Conservation (phyloP, 768 basidiomycete species). For the Gymnopilus dilepis region DNA sequence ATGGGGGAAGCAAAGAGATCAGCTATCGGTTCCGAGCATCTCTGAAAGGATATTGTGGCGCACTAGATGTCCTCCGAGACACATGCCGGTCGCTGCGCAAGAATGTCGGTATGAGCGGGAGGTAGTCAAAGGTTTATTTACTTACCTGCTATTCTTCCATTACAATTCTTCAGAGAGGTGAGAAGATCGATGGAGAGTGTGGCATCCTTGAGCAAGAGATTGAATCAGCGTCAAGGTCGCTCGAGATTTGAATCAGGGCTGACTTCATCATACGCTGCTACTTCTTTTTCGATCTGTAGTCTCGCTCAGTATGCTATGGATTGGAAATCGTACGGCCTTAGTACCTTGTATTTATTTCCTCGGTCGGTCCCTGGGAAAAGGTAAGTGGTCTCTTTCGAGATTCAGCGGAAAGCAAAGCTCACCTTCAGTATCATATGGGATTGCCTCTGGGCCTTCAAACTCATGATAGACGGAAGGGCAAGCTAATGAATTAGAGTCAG, state of each 20-base stretch:
- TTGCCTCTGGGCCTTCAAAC: constrained; percentile 86
- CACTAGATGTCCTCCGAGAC: constrained; percentile 86
- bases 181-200: constrained; percentile 80
- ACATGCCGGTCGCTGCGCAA: constrained; percentile 82
- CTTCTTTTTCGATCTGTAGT: constrained; percentile 80
- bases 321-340: neutral
- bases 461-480: constrained; percentile 91
- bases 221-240: neutral
- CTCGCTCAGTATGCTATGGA: neutral
- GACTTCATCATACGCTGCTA: constrained; percentile 90
- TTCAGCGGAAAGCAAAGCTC: neutral
- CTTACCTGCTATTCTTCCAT: constrained; percentile 86
- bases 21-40: constrained; percentile 7
- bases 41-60: constrained; percentile 26
- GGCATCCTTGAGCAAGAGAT: constrained; percentile 61
- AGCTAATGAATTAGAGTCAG: constrained; percentile 45
- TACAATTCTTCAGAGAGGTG: constrained; percentile 77
- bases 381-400: neutral
- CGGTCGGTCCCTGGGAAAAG: constrained; percentile 46
- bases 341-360: constrained; percentile 92
- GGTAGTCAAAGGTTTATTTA: constrained; percentile 10
- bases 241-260: neutral
- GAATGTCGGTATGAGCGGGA: constrained; percentile 2
- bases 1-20: neutral
- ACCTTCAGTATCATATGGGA: constrained; percentile 91